Base-by-base conservation (phyloP, 2,329 filamentous ascomycete species). In the Arthrobotrys musiformis region DNA sequence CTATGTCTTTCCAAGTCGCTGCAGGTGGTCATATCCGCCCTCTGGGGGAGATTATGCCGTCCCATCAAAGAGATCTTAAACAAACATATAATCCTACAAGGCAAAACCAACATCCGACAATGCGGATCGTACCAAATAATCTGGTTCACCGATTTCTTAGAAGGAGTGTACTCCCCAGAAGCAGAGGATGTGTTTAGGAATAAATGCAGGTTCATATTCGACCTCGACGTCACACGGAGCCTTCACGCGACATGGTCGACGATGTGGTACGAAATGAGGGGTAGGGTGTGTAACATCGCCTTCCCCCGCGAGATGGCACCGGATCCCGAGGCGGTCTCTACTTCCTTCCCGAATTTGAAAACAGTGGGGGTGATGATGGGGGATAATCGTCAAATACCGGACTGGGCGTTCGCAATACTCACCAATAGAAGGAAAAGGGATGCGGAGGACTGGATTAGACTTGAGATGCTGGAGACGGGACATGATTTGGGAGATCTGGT, bases 131-230 rank as follows among this genome's bases (percentile, higher is more conserved):
- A 61, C 50, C 30, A 60, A 30, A 66, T 66, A 11, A 52, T 60
- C 7, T 76, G 72, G 72, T 70, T 40, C 30, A 50, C 60, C 3
- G 72, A 76, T 37, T 76, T 76, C 24, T 46, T 76, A 28, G 7
- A 3, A 8, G 58, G 56, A 40, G 8, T 17, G 0, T 67, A 66
- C 24, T 69, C 70, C 5, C 33, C 22, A 19, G 72, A 70, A 33
- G 69, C 52, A 37, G n/a, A 66, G 4, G 58, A 60, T 2, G 17
- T 76, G 8, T 63, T 48, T 42, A 58, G 66, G 0, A 33, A 52
- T 2, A 76, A 30, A 28, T 70, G 67, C 44, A 64, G 72, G 13
- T 70, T 66, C 22, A 70, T 76, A 9, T 54, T 76, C 4, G 72
- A 70, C 28, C n/a, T 70, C 5, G 58, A 70, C 11, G 48, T 22